phyloP scores from a whole-genome alignment of 1,139 yeast genomes.

The Diutina neorugosa region DNA sequence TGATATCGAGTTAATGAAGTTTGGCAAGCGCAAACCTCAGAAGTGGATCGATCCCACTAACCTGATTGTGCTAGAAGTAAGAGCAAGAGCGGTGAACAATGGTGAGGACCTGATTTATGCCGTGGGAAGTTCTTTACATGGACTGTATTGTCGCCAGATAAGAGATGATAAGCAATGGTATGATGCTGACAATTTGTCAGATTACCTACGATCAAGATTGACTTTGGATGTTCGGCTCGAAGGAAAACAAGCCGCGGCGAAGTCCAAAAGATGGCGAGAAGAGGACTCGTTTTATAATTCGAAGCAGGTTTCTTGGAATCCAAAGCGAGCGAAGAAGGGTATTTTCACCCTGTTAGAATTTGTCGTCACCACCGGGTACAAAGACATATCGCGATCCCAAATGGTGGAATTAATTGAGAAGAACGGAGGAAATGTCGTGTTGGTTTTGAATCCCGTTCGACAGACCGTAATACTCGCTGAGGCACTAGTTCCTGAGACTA shows the following conservation, averaged over 20 bases:
- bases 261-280: slow-evolving; percentile 10
- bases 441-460: slow-evolving; percentile 9
- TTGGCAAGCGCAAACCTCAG: slow-evolving; percentile 54
- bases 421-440: slow-evolving; percentile 35
- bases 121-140: slow-evolving; percentile 60
- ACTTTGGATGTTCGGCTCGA: slow-evolving; percentile 14
- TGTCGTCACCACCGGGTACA: background rate
- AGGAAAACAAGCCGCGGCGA: slow-evolving; percentile 18
- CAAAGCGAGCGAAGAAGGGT: background rate
- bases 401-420: slow-evolving; percentile 26
- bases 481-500: slow-evolving; percentile 12
- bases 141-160: slow-evolving; percentile 59
- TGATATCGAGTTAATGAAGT: slow-evolving; percentile 32
- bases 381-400: slow-evolving; percentile 7
- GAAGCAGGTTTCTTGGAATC: slow-evolving; percentile 4
- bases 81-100: slow-evolving; percentile 62
- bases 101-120: slow-evolving; percentile 39
- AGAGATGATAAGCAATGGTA: slow-evolving; percentile 55
- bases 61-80: slow-evolving; percentile 73
- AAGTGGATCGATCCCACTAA: slow-evolving; percentile 73
- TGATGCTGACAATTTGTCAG: slow-evolving; percentile 46
- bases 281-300: slow-evolving; percentile 7
- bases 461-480: slow-evolving; percentile 12
- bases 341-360: background rate
- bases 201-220: slow-evolving; percentile 29